Conservation (phyloP, 495 filamentous ascomycete species). For the Xylaria cubensis region DNA sequence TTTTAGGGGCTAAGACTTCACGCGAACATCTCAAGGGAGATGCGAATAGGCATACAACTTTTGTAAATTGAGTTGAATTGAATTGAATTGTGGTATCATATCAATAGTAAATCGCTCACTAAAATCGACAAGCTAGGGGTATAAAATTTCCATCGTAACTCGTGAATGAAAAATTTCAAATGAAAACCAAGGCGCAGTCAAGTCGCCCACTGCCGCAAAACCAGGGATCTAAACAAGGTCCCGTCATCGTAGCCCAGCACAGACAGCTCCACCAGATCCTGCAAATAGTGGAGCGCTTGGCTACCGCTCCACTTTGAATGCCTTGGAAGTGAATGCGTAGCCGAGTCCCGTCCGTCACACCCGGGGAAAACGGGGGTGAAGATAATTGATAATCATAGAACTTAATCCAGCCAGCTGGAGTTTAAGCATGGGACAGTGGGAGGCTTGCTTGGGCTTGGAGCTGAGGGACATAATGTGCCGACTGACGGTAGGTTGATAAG, state of each 20-base stretch:
- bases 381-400: not conserved
- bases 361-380: not conserved
- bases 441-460: not conserved
- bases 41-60: not conserved
- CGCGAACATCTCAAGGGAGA: not conserved
- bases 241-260: constrained; percentile 1
- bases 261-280: constrained; percentile 13
- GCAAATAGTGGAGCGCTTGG: not conserved
- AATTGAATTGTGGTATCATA: constrained; percentile 18
- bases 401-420: constrained; percentile 6
- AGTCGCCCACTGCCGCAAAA: constrained; percentile 12
- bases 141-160: constrained; percentile 18
- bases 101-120: not conserved
- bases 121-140: constrained; percentile 7
- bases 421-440: not conserved
- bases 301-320: constrained; percentile 3
- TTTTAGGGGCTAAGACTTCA: not conserved
- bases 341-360: not conserved
- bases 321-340: not conserved
- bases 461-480: not conserved
- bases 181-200: constrained; percentile 13
- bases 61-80: not conserved
- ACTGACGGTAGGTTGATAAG: not conserved
- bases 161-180: constrained; percentile 13
- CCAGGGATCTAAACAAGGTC: constrained; percentile 16